Conservation (phyloP, 441 rosid genomes). For the Arabidopsis lyrata region DNA sequence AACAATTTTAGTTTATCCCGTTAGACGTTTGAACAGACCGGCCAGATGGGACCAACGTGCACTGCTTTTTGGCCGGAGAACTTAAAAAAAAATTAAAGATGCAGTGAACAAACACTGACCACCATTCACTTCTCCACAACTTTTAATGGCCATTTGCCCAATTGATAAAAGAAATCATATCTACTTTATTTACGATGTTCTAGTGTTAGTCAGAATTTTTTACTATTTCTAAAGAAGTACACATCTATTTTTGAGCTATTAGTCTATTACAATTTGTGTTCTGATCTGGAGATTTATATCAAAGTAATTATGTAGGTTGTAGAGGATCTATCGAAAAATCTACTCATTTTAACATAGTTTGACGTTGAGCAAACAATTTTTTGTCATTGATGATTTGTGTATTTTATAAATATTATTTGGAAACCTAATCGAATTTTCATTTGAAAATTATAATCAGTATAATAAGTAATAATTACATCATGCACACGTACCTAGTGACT, state of each 20-base stretch:
- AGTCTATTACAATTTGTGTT: neutral
- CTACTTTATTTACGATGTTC: too few relatives aligned
- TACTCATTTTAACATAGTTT: neutral
- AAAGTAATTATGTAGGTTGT: neutral
- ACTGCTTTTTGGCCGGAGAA: conserved; percentile 23
- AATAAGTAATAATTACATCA: conserved; percentile 40
- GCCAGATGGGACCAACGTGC: conserved; percentile 32
- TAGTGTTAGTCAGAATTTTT: neutral
- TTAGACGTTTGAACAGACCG: conserved; percentile 27
- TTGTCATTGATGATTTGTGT: neutral
- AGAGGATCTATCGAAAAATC: neutral
- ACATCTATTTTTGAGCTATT: neutral
- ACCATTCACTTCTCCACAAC: conserved; percentile 32
- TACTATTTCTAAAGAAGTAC: neutral
- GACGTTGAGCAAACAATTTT: neutral
- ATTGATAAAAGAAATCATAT: too few relatives aligned
- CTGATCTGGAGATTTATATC: neutral
- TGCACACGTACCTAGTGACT: conserved; percentile 42
- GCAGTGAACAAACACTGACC: conserved; percentile 18
- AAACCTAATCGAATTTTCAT: neutral
- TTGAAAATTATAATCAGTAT: neutral
- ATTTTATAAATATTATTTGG: neutral
- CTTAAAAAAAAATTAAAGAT: neutral
- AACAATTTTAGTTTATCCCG: conserved; percentile 1
- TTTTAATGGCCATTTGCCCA: neutral